Evolutionary conservation across 306 rosid species (phyloP).

Genomic region (Macrotyloma uniflorum): DNA sequence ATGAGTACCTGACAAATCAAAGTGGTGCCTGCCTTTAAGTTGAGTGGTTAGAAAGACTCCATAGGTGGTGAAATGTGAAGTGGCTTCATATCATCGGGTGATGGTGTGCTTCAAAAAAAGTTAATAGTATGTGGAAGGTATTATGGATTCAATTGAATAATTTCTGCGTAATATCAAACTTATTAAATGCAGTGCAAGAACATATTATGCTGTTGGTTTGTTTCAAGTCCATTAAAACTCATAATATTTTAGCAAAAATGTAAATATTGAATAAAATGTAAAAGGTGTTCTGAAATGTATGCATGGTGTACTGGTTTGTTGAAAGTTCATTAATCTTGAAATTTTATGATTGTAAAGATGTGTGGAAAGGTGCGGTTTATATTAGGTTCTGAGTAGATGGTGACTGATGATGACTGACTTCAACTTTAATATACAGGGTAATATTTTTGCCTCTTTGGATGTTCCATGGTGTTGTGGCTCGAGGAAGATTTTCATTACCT

Average conservation of each 20-base stretch:
- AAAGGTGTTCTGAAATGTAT: slow-evolving; percentile 7
- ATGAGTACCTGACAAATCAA: neutral
- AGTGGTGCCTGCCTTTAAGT: slow-evolving; percentile 15
- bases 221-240: neutral
- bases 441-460: slow-evolving; percentile 90
- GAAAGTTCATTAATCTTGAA: neutral
- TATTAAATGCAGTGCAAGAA: neutral
- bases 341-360: slow-evolving; percentile 16
- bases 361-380: slow-evolving; percentile 10
- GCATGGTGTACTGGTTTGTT: neutral
- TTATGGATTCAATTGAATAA: slow-evolving; percentile 24
- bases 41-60: slow-evolving; percentile 28
- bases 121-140: slow-evolving; percentile 5
- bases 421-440: slow-evolving; percentile 58
- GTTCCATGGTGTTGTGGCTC: slow-evolving; percentile 90
- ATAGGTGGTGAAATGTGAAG: slow-evolving; percentile 1
- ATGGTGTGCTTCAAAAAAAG: slow-evolving; percentile 32
- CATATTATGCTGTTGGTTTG: slow-evolving; percentile 4
- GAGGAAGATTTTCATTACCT: slow-evolving; percentile 98
- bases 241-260: neutral
- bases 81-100: slow-evolving; percentile 3
- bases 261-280: slow-evolving; percentile 7
- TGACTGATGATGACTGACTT: slow-evolving; percentile 33
- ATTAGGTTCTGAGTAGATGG: slow-evolving; percentile 4
- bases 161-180: neutral